Percentiles rank a stretch among this genome's conserved stretches.
phyloP scores from a whole-genome alignment of 345 rosid species.

The Gynandropsis gynandra region DNA sequence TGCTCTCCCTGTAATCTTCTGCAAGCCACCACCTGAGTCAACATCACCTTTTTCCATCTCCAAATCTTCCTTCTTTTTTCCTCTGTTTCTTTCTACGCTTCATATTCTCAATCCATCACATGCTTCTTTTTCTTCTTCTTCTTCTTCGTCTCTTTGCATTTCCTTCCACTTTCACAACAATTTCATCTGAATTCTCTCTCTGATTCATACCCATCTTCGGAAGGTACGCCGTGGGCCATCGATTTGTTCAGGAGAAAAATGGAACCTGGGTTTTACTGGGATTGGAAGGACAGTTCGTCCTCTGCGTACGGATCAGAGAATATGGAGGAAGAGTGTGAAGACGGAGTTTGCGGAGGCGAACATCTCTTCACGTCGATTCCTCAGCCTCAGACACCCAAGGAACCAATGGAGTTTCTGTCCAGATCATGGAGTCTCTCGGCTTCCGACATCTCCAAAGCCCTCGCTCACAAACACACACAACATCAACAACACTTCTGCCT shows the following conservation, averaged over 20 bases:
- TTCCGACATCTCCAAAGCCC: constrained; percentile 85
- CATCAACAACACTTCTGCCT: constrained; percentile 26
- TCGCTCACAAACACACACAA: constrained; percentile 64
- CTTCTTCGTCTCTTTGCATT: no score
- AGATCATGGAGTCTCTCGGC: constrained; percentile 95
- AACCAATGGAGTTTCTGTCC: constrained; percentile 88
- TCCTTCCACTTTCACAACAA: no score
- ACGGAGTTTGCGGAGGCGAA: constrained; percentile 25
- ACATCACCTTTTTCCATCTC: no score
- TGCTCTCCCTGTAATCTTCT: no score
- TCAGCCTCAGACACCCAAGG: constrained; percentile 78
- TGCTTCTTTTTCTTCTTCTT: no score
- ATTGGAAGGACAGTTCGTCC: constrained; percentile 36
- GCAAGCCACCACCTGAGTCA: no score
- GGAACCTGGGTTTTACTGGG: constrained; percentile 47
- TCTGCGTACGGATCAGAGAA: constrained; percentile 33
- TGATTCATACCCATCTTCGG: no score
- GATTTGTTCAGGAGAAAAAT: constrained; percentile 21
- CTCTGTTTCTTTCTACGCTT: no score
- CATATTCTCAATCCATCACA: no score
- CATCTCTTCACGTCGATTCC: constrained; percentile 44
- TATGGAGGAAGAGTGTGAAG: constrained; percentile 47
- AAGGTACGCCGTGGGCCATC: no score
- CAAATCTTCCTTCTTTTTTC: no score
- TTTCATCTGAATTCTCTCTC: no score